Evolutionary conservation across 164 flowering plant species (phyloP).

Genomic region (Chloranthus sessilifolius): DNA sequence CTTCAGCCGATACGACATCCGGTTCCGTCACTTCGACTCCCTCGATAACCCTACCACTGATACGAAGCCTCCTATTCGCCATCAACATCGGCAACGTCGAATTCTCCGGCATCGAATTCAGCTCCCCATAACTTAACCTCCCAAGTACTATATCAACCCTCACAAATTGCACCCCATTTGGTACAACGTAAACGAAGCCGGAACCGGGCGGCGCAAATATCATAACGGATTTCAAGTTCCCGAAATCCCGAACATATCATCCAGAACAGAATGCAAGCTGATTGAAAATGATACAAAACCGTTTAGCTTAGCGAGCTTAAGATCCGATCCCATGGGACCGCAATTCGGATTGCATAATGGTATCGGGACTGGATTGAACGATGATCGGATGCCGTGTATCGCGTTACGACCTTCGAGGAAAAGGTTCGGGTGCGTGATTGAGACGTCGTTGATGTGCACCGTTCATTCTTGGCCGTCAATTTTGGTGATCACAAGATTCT

Average conservation of each 20-base stretch:
- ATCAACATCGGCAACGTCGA: conserved; percentile 43
- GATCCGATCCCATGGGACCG: conserved; percentile 34
- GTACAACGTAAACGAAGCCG: conserved; percentile 19
- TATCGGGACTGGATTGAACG: conserved; percentile 27
- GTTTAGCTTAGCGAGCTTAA: conserved; percentile 28
- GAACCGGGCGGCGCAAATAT: conserved; percentile 43
- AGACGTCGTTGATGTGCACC: conserved; percentile 48
- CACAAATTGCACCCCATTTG: no score
- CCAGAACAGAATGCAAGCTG: conserved; percentile 45
- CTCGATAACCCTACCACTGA: conserved; percentile 23
- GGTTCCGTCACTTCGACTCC: conserved; percentile 29
- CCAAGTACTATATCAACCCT: no score
- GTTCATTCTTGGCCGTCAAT: conserved; percentile 8
- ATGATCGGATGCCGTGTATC: conserved; percentile 51
- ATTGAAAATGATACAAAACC: conserved; percentile 50
- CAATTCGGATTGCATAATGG: conserved; percentile 25
- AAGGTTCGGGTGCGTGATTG: conserved; percentile 43
- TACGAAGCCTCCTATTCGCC: conserved; percentile 27
- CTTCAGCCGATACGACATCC: conserved; percentile 28
- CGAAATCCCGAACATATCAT: conserved; percentile 32
- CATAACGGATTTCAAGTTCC: conserved; percentile 30
- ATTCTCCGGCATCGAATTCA: conserved; percentile 31
- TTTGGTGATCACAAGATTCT: conserved; percentile 33
- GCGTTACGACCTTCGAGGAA: conserved; percentile 33
- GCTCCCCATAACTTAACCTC: conserved; percentile 19